These are phyloP conservation scores for Collybia sordida DNA, from an alignment of 768 basidiomycete species.

Conservation along the genomic window DNA sequence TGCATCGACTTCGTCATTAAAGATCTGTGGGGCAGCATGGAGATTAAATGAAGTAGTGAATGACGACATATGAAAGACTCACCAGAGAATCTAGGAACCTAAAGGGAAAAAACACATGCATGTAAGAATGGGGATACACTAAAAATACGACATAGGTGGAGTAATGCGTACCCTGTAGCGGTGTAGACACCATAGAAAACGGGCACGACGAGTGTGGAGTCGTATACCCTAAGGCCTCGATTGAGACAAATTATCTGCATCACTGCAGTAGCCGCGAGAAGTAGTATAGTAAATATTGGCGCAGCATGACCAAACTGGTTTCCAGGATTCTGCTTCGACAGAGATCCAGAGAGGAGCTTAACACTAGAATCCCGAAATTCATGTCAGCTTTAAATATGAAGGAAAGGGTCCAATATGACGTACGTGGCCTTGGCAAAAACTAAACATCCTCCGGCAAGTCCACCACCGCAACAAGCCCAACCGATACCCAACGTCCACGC, in stretches of 20 bases:
- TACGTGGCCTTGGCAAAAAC: slow-evolving; percentile 79
- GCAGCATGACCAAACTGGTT: slow-evolving; percentile 85
- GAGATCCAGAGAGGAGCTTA: slow-evolving; percentile 70
- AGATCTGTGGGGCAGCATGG: slow-evolving; percentile 41
- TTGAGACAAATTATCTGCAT: slow-evolving; percentile 92
- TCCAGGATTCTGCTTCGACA: slow-evolving; percentile 81
- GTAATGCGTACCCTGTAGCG: slow-evolving; percentile 59
- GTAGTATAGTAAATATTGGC: slow-evolving; percentile 71
- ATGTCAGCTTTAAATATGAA: too few species aligned
- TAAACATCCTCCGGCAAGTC: slow-evolving; percentile 84
- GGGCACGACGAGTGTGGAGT: slow-evolving; percentile 89
- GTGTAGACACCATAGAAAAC: slow-evolving; percentile 95
- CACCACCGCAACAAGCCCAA: slow-evolving; percentile 93
- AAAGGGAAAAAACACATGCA: neutral
- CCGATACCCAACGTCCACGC: slow-evolving; percentile 91
- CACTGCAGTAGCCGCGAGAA: slow-evolving; percentile 74
- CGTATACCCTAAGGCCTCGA: slow-evolving; percentile 85
- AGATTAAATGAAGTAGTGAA: neutral
- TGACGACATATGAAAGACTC: neutral
- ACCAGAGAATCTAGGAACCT: slow-evolving; percentile 48
- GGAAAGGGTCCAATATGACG: slow-evolving; percentile 21
- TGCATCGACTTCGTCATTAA: slow-evolving; percentile 84
- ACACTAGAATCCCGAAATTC: slow-evolving; percentile 47
- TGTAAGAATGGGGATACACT: too few species aligned
- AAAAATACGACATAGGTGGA: neutral